phyloP scores from a whole-genome alignment of 768 basidiomycete species.

The Lepiota brunneoincarnata region DNA sequence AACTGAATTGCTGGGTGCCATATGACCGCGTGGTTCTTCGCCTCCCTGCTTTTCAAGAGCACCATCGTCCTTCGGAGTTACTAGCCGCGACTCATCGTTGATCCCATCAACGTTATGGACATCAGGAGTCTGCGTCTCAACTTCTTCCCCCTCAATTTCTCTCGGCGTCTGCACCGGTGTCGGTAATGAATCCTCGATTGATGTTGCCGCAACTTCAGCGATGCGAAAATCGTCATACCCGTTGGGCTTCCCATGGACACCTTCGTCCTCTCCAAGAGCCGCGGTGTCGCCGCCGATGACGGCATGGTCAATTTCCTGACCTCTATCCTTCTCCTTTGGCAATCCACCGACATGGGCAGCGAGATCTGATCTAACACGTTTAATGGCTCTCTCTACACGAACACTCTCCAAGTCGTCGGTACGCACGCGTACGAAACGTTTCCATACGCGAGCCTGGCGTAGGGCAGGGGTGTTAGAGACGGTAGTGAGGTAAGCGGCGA shows the following conservation, averaged over 20 bases:
- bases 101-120: conserved; percentile 10
- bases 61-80: conserved; percentile 22
- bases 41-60: conserved; percentile 26
- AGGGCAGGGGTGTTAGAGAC: conserved; percentile 66
- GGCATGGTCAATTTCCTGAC: conserved; percentile 23
- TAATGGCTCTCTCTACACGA: conserved; percentile 83
- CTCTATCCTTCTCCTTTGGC: conserved; percentile 23
- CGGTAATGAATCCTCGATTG: conserved; percentile 13
- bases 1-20: neutral
- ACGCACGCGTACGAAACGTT: conserved; percentile 80
- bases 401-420: conserved; percentile 88
- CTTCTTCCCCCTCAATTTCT: conserved; percentile 4
- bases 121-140: conserved; percentile 4
- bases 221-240: neutral
- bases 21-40: neutral
- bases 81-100: conserved; percentile 12
- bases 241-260: neutral
- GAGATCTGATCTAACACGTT: conserved; percentile 82
- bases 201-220: neutral
- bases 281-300: conserved; percentile 13
- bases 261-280: neutral
- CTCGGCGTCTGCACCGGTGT: conserved; percentile 13
- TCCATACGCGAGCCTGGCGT: conserved; percentile 72
- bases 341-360: conserved; percentile 59
- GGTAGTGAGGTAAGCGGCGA: conserved; percentile 79